phyloP scores from a whole-genome alignment of 257 asterid species.

The Catharanthus roseus region DNA sequence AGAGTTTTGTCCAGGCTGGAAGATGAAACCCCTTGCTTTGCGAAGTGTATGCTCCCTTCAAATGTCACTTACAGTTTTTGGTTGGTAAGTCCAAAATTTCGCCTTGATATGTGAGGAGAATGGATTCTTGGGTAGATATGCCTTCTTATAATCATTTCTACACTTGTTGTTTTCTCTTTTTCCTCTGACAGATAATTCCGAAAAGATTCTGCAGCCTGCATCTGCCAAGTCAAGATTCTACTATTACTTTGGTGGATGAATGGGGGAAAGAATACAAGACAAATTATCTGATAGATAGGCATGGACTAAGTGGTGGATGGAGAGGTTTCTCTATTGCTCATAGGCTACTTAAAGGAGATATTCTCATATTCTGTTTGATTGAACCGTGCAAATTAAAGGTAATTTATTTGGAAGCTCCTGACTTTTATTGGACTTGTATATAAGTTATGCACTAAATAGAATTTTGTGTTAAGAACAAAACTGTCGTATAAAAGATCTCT shows the following conservation, averaged over 20 bases:
- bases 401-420: conserved; percentile 10
- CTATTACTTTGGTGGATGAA: conserved; percentile 68
- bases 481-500: background rate
- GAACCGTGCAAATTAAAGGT: conserved; percentile 85
- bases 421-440: background rate
- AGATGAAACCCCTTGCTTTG: conserved; percentile 49
- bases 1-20: conserved; percentile 36
- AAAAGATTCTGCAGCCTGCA: conserved; percentile 45
- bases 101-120: conserved; percentile 8
- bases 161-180: conserved; percentile 5
- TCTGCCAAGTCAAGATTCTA: conserved; percentile 58
- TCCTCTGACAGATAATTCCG: conserved; percentile 61
- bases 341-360: conserved; percentile 68
- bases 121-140: conserved; percentile 4
- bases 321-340: conserved; percentile 74
- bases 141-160: conserved; percentile 14
- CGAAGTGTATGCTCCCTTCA: conserved; percentile 90
- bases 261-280: conserved; percentile 78
- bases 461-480: background rate
- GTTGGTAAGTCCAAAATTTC: conserved; percentile 53
- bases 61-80: conserved; percentile 88
- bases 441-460: background rate
- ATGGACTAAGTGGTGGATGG: conserved; percentile 96
- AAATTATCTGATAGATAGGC: conserved; percentile 57
- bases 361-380: conserved; percentile 60